A percentile compares a stretch with the other conserved stretches of the same genome.
phyloP scores from a whole-genome alignment of 2,329 filamentous ascomycete genomes.

The Pseudodiploospora longispora region DNA sequence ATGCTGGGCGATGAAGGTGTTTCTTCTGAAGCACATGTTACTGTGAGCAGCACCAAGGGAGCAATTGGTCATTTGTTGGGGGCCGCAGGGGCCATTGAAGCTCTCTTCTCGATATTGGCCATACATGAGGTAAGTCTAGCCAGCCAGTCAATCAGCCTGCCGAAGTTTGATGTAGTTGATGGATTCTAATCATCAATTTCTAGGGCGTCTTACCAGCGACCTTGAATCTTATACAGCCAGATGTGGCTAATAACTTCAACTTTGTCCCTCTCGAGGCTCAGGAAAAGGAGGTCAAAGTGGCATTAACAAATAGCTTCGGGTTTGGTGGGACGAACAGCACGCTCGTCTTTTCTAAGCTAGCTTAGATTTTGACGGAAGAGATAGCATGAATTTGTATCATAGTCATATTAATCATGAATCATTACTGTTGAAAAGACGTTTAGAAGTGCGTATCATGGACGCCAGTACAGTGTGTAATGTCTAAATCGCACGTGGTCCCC shows the following conservation, averaged over 20 bases:
- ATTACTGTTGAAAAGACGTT: too few relatives aligned
- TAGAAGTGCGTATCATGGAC: too few relatives aligned
- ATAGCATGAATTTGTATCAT: too few relatives aligned
- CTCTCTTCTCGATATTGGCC: slow-evolving; percentile 74
- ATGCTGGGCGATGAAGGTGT: slow-evolving; percentile 68
- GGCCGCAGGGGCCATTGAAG: slow-evolving; percentile 84
- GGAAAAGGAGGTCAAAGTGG: slow-evolving; percentile 60
- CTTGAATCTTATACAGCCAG: slow-evolving; percentile 64
- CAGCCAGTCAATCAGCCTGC: neutral
- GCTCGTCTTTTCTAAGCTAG: slow-evolving; percentile 58
- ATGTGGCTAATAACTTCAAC: slow-evolving; percentile 69
- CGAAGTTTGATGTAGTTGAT: neutral
- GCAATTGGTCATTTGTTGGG: slow-evolving; percentile 87
- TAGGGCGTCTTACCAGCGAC: slow-evolving; percentile 80
- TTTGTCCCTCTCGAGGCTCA: slow-evolving; percentile 71
- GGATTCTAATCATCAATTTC: slow-evolving; percentile 8
- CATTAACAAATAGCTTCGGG: slow-evolving; percentile 91
- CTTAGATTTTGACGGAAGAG: neutral
- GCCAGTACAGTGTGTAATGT: too few relatives aligned
- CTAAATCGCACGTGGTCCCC: neutral
- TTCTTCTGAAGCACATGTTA: slow-evolving; percentile 53
- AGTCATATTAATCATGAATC: too few relatives aligned
- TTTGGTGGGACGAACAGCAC: slow-evolving; percentile 96
- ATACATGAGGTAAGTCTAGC: slow-evolving; percentile 60
- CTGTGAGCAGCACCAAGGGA: slow-evolving; percentile 89